Evolutionary conservation across 2,329 filamentous ascomycete species (phyloP).

Genomic region (Colletotrichum eleusines): DNA sequence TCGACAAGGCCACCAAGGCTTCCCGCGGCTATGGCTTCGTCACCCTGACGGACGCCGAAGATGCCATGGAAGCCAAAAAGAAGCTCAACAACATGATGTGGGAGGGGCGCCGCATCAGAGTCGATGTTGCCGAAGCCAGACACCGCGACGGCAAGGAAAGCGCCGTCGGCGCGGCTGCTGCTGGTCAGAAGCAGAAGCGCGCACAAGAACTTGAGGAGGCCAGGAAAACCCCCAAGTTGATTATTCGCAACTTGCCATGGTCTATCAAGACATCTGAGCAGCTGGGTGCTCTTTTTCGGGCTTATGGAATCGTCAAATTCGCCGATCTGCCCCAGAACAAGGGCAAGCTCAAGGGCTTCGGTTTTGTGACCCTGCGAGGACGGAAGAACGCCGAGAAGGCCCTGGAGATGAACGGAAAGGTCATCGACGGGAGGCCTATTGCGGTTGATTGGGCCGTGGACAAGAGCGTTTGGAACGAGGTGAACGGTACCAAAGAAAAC

Average conservation of each 20-base stretch:
- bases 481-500: conserved; percentile 57
- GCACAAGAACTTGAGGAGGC: conserved; percentile 71
- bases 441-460: conserved; percentile 98
- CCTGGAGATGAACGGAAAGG: conserved; percentile 88
- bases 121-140: conserved; percentile 90
- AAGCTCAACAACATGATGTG: conserved; percentile 84
- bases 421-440: conserved; percentile 86
- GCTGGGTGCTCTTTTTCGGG: conserved; percentile 81
- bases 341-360: conserved; percentile 85
- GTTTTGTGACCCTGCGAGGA: conserved; percentile 89
- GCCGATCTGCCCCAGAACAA: conserved; percentile 85
- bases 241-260: conserved; percentile 96
- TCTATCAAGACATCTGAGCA: conserved; percentile 90
- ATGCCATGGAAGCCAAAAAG: conserved; percentile 83
- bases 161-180: conserved; percentile 52
- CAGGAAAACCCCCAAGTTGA: conserved; percentile 77
- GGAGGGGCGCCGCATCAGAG: conserved; percentile 82
- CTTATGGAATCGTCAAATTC: conserved; percentile 92
- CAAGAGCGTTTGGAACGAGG: conserved; percentile 84
- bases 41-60: conserved; percentile 93
- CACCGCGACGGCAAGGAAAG: conserved; percentile 68
- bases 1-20: conserved; percentile 85
- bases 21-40: conserved; percentile 97
- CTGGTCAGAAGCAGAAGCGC: conserved; percentile 63
- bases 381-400: conserved; percentile 93